Percentiles rank a stretch among this genome's conserved stretches.
phyloP scores from a whole-genome alignment of 768 basidiomycete species.

The Cystobasidium ongulense region DNA sequence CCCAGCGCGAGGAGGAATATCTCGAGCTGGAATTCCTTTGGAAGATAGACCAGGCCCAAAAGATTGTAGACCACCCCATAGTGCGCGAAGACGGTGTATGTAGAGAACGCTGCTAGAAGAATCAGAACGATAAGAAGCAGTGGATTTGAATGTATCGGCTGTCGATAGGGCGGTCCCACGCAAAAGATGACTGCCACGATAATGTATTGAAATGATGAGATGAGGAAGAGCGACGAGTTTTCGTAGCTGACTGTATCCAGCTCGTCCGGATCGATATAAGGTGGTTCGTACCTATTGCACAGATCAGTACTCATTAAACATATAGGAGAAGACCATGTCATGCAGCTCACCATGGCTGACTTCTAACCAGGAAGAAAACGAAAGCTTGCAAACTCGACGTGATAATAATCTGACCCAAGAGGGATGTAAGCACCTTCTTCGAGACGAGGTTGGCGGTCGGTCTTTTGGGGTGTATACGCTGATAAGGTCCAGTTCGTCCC shows the following conservation, averaged over 20 bases:
- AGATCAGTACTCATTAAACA: not conserved
- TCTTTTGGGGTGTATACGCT: constrained; percentile 73
- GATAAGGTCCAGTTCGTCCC: constrained; percentile 87
- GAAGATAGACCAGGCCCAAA: constrained; percentile 69
- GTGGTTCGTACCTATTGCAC: constrained; percentile 79
- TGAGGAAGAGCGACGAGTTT: constrained; percentile 80
- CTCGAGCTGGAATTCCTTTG: constrained; percentile 58
- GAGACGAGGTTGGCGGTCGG: constrained; percentile 94
- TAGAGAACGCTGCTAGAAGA: constrained; percentile 62
- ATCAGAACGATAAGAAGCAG: constrained; percentile 67
- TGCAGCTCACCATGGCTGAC: constrained; percentile 65
- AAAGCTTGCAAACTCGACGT: constrained; percentile 74
- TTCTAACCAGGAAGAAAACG: constrained; percentile 79
- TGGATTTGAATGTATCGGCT: constrained; percentile 84
- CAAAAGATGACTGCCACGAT: constrained; percentile 94
- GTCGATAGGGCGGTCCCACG: constrained; percentile 92
- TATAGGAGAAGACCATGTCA: not conserved
- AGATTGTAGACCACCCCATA: constrained; percentile 55
- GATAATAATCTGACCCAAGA: constrained; percentile 83
- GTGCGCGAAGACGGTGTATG: constrained; percentile 67
- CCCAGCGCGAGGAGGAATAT: constrained; percentile 60
- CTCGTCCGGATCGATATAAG: constrained; percentile 58
- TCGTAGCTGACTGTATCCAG: constrained; percentile 81
- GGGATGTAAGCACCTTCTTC: constrained; percentile 84
- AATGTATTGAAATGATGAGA: constrained; percentile 98